Percentiles rank a stretch among this genome's conserved stretches.
These are phyloP conservation scores for Pleurotus djamor DNA, from an alignment of 768 basidiomycete species.

Conservation along the genomic window DNA sequence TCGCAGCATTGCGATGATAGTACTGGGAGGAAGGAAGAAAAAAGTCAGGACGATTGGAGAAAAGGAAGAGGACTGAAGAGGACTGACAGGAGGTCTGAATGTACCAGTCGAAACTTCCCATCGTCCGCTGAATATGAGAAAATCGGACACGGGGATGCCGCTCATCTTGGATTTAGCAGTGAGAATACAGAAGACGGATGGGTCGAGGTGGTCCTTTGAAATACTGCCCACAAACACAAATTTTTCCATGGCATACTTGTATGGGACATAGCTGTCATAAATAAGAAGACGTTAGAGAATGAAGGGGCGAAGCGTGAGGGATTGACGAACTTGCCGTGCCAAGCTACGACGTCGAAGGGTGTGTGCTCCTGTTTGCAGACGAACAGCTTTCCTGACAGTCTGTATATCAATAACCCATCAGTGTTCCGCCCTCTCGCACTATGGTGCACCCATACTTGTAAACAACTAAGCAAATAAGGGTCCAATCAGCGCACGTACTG, in stretches of 20 bases:
- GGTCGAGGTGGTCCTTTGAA: conserved; percentile 69
- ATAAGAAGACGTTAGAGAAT: not conserved
- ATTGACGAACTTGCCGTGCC: conserved; percentile 59
- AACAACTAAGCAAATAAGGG: conserved; percentile 27
- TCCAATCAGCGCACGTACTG: not conserved
- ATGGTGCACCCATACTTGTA: conserved; percentile 39
- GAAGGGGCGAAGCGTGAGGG: not conserved
- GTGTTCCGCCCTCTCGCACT: not conserved
- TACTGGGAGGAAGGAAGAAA: conserved; percentile 31
- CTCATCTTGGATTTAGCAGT: conserved; percentile 62
- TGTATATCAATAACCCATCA: conserved; percentile 15
- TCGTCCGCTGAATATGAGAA: conserved; percentile 61
- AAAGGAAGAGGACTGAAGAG: not conserved
- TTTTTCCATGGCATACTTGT: conserved; percentile 65
- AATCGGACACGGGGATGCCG: conserved; percentile 57
- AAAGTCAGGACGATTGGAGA: not conserved
- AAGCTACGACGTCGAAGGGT: conserved; percentile 72
- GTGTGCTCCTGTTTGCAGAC: conserved; percentile 58
- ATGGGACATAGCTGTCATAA: conserved; percentile 52
- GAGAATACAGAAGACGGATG: conserved; percentile 66
- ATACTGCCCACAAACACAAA: conserved; percentile 64
- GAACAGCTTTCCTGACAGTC: conserved; percentile 54
- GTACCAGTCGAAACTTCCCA: conserved; percentile 63
- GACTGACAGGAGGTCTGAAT: conserved; percentile 56
- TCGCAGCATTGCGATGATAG: conserved; percentile 61